Base-by-base conservation (phyloP, 2,329 filamentous ascomycete genomes). In the Cadophora gregata region DNA sequence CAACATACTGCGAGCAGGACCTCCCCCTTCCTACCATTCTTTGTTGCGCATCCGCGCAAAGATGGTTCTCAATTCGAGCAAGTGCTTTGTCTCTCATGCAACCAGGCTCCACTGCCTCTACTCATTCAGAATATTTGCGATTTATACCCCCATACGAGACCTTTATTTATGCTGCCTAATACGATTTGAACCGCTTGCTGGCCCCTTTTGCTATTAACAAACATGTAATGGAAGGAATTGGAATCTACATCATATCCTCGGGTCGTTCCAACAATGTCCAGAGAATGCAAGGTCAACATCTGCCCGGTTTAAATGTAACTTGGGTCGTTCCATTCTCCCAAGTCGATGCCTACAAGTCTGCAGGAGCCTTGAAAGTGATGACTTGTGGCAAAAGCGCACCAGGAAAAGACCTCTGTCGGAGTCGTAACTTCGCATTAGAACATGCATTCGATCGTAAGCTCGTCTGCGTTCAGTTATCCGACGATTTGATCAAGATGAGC, bases 241-340 rank as follows among this genome's bases (percentile, higher is more conserved):
- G 14, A 8, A 62, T 51, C 25, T 62, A 51, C 47, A 62, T 62
- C 19, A 51, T 62, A 7, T 62, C 59, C n/a, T n/a, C 42, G 1
- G 27, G 45, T 25, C 25, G 59, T 12, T 27, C 59, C 51, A 14
- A 24, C 2, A 62, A 62, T 12, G 45, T 62, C 12, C 21, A 50
- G 31, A 16, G 5, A 8, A 50, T 62, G 45, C 7, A 51, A 51
- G 5, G 16, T 8, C 29, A 62, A 19, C 27, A 29, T 24, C n/a
- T 62, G 5, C 8, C 12, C 1, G n/a, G 14, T 47, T 10, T 47
- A n/a, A n/a, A 21, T n/a, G 42, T 47, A 8, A 47, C 42, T 6
- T 47, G 42, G 42, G 10, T 47, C 19, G 42, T 47, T 10, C 19
- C 42, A 3, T 21, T 21, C 19, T 21, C 42, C 1, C 42, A 47